A percentile compares a stretch with the other conserved stretches of the same genome.
Evolutionary conservation across 768 basidiomycete genomes (phyloP).

Genomic region (Termitomyces sp.): DNA sequence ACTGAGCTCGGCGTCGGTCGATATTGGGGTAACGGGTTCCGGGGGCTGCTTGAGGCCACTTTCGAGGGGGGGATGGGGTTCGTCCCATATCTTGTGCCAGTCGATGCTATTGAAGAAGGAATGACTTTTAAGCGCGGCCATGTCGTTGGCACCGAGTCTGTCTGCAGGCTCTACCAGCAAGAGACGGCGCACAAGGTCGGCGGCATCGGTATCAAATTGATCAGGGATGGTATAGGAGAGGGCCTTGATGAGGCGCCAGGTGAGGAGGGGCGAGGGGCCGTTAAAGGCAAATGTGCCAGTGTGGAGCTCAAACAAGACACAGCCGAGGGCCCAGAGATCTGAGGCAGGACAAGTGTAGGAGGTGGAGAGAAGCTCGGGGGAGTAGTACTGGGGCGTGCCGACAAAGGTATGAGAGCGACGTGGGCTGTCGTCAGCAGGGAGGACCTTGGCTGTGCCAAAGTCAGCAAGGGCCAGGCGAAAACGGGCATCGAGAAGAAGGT

Average conservation of each 20-base stretch:
- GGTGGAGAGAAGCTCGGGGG: slow-evolving; percentile 76
- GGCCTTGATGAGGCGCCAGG: slow-evolving; percentile 90
- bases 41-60: slow-evolving; percentile 35
- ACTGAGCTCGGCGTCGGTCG: slow-evolving; percentile 11
- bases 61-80: slow-evolving; percentile 52
- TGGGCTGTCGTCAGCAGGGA: slow-evolving; percentile 35
- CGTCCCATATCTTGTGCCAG: slow-evolving; percentile 66
- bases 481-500: slow-evolving; percentile 81
- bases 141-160: slow-evolving; percentile 55
- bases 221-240: slow-evolving; percentile 85
- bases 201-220: slow-evolving; percentile 76
- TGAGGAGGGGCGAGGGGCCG: slow-evolving; percentile 87
- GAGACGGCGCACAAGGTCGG: slow-evolving; percentile 72
- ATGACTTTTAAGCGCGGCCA: slow-evolving; percentile 44
- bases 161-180: slow-evolving; percentile 62
- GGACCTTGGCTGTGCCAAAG: slow-evolving; percentile 87
- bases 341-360: slow-evolving; percentile 47
- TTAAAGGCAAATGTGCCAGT: slow-evolving; percentile 90
- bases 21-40: slow-evolving; percentile 2
- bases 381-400: slow-evolving; percentile 87
- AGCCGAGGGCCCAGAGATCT: slow-evolving; percentile 94
- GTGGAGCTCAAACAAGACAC: slow-evolving; percentile 91
- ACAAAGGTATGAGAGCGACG: slow-evolving; percentile 62
- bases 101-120: slow-evolving; percentile 54
- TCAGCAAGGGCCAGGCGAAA: slow-evolving; percentile 94